phyloP scores from a whole-genome alignment of 1,284 basidiomycete species.

The Heimioporus retisporus region DNA sequence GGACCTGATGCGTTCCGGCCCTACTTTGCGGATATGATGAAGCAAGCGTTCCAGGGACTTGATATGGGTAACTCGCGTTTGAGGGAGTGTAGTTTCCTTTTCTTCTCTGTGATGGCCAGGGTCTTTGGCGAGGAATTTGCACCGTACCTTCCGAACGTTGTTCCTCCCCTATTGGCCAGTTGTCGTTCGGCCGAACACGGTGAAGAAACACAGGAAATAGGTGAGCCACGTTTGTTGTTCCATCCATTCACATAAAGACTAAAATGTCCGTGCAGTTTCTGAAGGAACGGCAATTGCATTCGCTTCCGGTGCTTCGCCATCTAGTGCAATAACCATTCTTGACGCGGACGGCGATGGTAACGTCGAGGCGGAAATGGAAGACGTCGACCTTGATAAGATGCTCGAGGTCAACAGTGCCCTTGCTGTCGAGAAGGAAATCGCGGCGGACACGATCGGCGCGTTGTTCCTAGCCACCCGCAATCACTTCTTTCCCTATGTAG shows the following conservation, averaged over 20 bases:
- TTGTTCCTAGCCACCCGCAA: conserved; percentile 87
- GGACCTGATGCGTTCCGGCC: conserved; percentile 96
- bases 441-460: conserved; percentile 96
- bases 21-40: conserved; percentile 97
- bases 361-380: conserved; percentile 82
- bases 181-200: conserved; percentile 90
- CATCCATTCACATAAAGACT: conserved; percentile 1
- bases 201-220: conserved; percentile 60
- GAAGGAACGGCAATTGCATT: conserved; percentile 67
- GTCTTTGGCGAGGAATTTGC: conserved; percentile 98
- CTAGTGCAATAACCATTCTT: conserved; percentile 71
- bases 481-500: conserved; percentile 94
- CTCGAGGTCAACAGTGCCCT: conserved; percentile 97
- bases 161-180: conserved; percentile 89
- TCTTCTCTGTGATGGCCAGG: conserved; percentile 98
- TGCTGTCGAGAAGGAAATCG: conserved; percentile 99
- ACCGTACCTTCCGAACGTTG: conserved; percentile 87
- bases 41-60: conserved; percentile 93
- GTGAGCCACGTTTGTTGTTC: conserved; percentile 44
- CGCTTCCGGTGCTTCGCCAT: conserved; percentile 77
- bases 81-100: conserved; percentile 97
- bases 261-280: conserved; percentile 48
- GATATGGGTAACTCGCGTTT: conserved; percentile 90
- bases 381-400: conserved; percentile 86
- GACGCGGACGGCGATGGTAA: conserved; percentile 66